Conservation (phyloP, 306 rosid species). For the Vicia faba region DNA sequence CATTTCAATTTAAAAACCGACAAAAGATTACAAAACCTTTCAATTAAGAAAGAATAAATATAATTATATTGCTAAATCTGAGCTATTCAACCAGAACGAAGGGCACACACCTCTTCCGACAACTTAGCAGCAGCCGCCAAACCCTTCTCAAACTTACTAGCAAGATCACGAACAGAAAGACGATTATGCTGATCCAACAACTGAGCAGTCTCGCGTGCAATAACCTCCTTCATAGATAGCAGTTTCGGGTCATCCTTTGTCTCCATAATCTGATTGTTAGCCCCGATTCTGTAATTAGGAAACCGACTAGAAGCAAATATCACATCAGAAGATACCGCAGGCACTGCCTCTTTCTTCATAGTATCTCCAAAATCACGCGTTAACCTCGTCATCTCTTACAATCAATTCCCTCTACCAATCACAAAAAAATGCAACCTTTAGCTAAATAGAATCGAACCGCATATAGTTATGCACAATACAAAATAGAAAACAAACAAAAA, state of each 20-base stretch:
- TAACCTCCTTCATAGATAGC: slow-evolving; percentile 85
- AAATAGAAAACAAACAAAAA: background rate
- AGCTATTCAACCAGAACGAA: slow-evolving; percentile 10
- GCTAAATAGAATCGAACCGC: slow-evolving; percentile 16
- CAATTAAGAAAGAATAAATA: slow-evolving; percentile 9
- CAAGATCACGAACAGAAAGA: slow-evolving; percentile 93
- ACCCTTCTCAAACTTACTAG: slow-evolving; percentile 93
- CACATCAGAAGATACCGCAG: slow-evolving; percentile 82
- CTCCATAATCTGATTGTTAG: slow-evolving; percentile 84
- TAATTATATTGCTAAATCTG: background rate
- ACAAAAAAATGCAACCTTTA: slow-evolving; percentile 42
- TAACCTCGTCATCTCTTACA: slow-evolving; percentile 71
- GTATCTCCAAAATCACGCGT: slow-evolving; percentile 78
- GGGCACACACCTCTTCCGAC: slow-evolving; percentile 79
- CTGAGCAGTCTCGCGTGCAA: slow-evolving; percentile 90
- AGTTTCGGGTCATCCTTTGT: slow-evolving; percentile 72
- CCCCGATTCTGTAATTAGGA: slow-evolving; percentile 85
- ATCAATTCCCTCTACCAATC: slow-evolving; percentile 48
- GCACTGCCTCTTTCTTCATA: slow-evolving; percentile 75
- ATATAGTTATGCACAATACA: background rate
- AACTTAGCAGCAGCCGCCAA: slow-evolving; percentile 97
- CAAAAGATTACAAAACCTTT: background rate
- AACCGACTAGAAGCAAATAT: slow-evolving; percentile 78
- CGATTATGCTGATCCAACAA: slow-evolving; percentile 93
- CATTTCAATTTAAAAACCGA: slow-evolving; percentile 4